These are phyloP conservation scores for Drechslera avenae DNA, from an alignment of 2,329 filamentous ascomycete genomes.

Conservation along the genomic window DNA sequence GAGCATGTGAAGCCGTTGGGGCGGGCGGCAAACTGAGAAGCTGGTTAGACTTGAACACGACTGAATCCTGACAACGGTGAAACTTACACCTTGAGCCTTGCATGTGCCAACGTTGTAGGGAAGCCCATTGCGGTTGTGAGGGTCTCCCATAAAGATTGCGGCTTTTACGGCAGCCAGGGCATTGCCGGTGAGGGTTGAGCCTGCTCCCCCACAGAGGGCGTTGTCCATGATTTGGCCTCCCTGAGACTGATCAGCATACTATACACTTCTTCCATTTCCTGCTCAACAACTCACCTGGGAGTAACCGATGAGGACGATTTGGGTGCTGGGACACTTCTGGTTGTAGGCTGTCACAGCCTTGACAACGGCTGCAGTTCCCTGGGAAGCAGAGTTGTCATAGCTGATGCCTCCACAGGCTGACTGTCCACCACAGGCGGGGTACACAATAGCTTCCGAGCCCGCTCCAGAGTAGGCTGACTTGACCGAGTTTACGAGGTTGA, in stretches of 20 bases:
- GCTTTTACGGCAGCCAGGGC: conserved; percentile 65
- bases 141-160: conserved; percentile 69
- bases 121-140: conserved; percentile 61
- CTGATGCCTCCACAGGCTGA: conserved; percentile 61
- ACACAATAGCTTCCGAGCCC: conserved; percentile 50
- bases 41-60: conserved; percentile 7
- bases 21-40: conserved; percentile 63
- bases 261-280: neutral
- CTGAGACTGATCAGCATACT: conserved; percentile 39
- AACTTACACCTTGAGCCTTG: conserved; percentile 62
- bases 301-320: conserved; percentile 67
- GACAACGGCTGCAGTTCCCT: conserved; percentile 64
- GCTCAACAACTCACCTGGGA: conserved; percentile 56
- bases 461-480: conserved; percentile 48
- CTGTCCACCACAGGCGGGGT: conserved; percentile 67
- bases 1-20: conserved; percentile 62
- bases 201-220: conserved; percentile 63
- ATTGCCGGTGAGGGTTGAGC: conserved; percentile 54
- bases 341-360: conserved; percentile 65
- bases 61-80: neutral
- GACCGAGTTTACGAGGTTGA: conserved; percentile 50
- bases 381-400: conserved; percentile 64
- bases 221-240: conserved; percentile 68
- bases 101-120: conserved; percentile 68
- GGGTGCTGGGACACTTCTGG: conserved; percentile 60